Evolutionary conservation across 2,329 filamentous ascomycete genomes (phyloP).

Genomic region (Chalara sp.): DNA sequence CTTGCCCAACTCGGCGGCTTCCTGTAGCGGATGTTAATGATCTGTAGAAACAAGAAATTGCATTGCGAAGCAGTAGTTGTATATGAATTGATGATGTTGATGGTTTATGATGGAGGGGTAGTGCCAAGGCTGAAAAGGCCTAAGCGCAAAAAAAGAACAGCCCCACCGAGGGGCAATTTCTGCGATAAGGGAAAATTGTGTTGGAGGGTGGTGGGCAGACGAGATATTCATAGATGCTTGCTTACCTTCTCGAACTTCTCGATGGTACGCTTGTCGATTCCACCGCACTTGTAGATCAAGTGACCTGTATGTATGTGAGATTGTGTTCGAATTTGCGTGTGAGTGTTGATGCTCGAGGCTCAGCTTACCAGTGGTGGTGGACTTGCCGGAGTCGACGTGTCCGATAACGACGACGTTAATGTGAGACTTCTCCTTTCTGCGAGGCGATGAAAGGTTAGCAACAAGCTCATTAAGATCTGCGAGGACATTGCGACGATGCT

Average conservation of each 20-base stretch:
- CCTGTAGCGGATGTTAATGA: constrained; percentile 45
- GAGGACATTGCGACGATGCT: constrained; percentile 12
- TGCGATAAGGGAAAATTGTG: constrained; percentile 17
- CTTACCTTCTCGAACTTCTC: constrained; percentile 99
- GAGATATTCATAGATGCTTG: constrained; percentile 4
- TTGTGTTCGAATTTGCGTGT: constrained; percentile 4
- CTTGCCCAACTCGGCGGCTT: constrained; percentile 99
- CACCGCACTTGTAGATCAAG: constrained; percentile 99
- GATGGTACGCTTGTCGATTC: constrained; percentile 99
- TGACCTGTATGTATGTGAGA: constrained; percentile 50
- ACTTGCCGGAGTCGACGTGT: constrained; percentile 99
- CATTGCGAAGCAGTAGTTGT: not conserved
- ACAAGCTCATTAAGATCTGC: constrained; percentile 10
- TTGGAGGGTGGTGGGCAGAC: constrained; percentile 9
- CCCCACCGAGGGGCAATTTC: constrained; percentile 27
- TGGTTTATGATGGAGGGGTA: constrained; percentile 7
- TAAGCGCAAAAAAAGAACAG: constrained; percentile 19
- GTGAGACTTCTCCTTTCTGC: constrained; percentile 92
- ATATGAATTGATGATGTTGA: constrained; percentile 5
- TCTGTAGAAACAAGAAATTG: not conserved
- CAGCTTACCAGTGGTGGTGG: constrained; percentile 81
- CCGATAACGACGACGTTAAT: constrained; percentile 99
- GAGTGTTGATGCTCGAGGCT: not conserved
- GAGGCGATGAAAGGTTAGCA: constrained; percentile 20
- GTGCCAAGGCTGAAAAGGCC: constrained; percentile 2